Evolutionary conservation across 2,329 filamentous ascomycete genomes (phyloP).

Genomic region (Fusarium protoensiforme): DNA sequence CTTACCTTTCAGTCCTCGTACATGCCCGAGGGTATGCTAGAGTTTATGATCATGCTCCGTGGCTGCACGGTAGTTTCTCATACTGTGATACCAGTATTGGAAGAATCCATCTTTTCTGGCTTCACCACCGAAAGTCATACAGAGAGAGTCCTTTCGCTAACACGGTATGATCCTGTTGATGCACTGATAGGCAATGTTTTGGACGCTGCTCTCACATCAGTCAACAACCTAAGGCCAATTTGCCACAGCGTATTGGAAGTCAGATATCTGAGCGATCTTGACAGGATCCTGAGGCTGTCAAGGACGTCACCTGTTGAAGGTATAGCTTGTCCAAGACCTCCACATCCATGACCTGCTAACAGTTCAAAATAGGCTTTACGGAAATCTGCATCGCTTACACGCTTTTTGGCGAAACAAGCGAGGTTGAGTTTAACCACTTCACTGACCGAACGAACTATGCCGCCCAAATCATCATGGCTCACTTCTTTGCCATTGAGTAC

Average conservation of each 20-base stretch:
- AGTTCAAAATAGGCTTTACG: not conserved
- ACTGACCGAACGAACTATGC: slow-evolving; percentile 9
- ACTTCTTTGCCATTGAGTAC: slow-evolving; percentile 31
- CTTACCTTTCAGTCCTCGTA: slow-evolving; percentile 50
- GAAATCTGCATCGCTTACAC: slow-evolving; percentile 7
- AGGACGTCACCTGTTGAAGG: slow-evolving; percentile 7
- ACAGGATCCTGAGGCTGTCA: not conserved
- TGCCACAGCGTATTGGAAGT: slow-evolving; percentile 21
- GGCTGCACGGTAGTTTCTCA: slow-evolving; percentile 41
- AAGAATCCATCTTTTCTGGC: slow-evolving; percentile 11
- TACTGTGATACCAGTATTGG: not conserved
- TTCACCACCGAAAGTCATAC: slow-evolving; percentile 13
- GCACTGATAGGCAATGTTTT: not conserved
- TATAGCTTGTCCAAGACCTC: not conserved
- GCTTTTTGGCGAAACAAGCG: not conserved
- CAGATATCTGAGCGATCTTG: slow-evolving; percentile 4
- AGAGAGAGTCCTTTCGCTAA: not conserved
- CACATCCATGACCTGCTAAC: not conserved
- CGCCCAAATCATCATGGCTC: slow-evolving; percentile 19
- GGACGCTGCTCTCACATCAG: not conserved
- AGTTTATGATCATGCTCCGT: slow-evolving; percentile 47
- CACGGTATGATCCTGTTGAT: not conserved
- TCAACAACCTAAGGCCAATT: not conserved
- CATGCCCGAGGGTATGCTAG: slow-evolving; percentile 51
- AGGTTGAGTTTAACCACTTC: slow-evolving; percentile 20